Evolutionary conservation across 2,329 filamentous ascomycete species (phyloP).

Genomic region (Fragosphaeria purpurea): DNA sequence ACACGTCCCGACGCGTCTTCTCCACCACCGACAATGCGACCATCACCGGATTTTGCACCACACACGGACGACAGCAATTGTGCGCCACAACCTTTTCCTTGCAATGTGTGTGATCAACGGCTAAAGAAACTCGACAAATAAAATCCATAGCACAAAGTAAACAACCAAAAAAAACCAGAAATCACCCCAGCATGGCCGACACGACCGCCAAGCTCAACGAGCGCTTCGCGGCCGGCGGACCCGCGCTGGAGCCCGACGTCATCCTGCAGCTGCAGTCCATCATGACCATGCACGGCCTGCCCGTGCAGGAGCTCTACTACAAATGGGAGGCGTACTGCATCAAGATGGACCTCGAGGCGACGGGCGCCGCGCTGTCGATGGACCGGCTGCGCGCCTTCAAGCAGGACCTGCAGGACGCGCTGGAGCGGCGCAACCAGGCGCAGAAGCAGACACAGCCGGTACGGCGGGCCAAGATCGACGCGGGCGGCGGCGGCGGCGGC

Average conservation of each 20-base stretch:
- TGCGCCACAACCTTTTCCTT: no score
- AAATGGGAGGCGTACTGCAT: slow-evolving; percentile 99
- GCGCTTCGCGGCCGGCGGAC: slow-evolving; percentile 44
- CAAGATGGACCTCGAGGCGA: slow-evolving; percentile 78
- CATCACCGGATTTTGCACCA: no score
- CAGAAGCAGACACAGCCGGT: slow-evolving; percentile 55
- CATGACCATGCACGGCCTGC: slow-evolving; percentile 70
- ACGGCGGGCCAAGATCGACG: slow-evolving; percentile 49
- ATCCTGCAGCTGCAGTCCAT: slow-evolving; percentile 76
- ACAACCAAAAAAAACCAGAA: neutral
- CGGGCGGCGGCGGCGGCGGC: neutral
- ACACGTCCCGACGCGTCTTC: slow-evolving; percentile 13
- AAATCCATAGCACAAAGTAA: neutral
- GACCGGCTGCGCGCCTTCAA: slow-evolving; percentile 70
- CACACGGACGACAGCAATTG: no score
- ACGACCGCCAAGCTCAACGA: slow-evolving; percentile 32
- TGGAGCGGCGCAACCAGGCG: slow-evolving; percentile 41
- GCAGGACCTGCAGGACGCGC: slow-evolving; percentile 70
- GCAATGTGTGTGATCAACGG: no score
- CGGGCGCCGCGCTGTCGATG: slow-evolving; percentile 49
- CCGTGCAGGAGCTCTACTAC: slow-evolving; percentile 82
- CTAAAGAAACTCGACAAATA: neutral
- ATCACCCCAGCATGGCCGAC: slow-evolving; percentile 26
- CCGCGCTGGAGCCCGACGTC: slow-evolving; percentile 65
- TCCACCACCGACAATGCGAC: neutral